phyloP scores from a whole-genome alignment of 2,329 filamentous ascomycete genomes.

The Lachnellula subtilissima region DNA sequence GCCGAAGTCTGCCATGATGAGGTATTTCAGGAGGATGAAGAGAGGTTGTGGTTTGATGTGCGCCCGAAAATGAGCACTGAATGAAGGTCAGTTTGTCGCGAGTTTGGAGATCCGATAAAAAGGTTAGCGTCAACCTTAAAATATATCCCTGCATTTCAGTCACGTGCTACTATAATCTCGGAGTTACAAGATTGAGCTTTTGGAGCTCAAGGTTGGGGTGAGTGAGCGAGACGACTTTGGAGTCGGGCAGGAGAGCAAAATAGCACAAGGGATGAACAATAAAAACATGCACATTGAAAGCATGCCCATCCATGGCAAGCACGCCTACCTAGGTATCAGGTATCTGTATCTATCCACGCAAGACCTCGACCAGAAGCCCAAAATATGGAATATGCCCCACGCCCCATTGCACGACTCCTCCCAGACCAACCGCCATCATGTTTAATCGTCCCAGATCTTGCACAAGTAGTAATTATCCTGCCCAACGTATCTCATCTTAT shows the following conservation, averaged over 20 bases:
- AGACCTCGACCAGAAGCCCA: conserved; percentile 14
- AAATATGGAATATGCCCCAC: conserved; percentile 15
- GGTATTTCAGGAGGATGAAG: background rate
- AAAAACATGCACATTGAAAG: conserved; percentile 15
- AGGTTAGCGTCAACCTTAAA: conserved; percentile 3
- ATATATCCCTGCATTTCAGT: background rate
- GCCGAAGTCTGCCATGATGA: conserved; percentile 54
- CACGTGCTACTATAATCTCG: background rate
- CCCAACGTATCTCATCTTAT: conserved; percentile 10
- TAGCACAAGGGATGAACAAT: background rate
- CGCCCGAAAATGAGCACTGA: background rate
- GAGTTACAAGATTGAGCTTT: background rate
- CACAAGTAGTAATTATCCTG: conserved; percentile 21
- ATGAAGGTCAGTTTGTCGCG: background rate
- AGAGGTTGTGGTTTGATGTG: background rate
- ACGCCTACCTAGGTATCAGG: conserved; percentile 9
- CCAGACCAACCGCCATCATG: conserved; percentile 14
- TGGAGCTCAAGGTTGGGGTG: background rate
- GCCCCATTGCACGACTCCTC: conserved; percentile 18
- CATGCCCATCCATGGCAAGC: conserved; percentile 17
- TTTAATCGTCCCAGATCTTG: conserved; percentile 22
- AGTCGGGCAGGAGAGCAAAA: background rate
- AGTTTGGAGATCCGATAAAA: background rate
- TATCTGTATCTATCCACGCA: conserved; percentile 23
- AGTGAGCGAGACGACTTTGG: background rate